Base-by-base conservation (phyloP, 1,284 basidiomycete species). In the Tetrapyrgos nigripes region DNA sequence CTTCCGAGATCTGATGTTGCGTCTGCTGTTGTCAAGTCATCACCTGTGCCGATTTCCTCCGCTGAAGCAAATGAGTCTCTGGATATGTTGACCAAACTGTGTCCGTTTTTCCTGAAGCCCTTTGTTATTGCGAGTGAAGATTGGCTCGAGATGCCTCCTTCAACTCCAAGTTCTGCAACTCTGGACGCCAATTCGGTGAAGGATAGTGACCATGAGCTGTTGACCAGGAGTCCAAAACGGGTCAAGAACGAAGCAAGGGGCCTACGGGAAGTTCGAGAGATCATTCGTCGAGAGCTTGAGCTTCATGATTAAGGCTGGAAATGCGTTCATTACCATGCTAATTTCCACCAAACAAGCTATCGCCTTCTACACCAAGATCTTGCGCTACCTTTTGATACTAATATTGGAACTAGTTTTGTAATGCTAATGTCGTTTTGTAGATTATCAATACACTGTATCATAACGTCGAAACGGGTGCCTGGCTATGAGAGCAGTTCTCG, bases 11-110 rank as follows among this genome's bases (percentile, higher is more conserved):
- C 79, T 33, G 89, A 92, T 66, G 87, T 92, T 29, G 77, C 79
- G 2, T 75, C 82, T 29, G 85, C 89, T 8, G 76, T 93, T 59
- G 73, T 92, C 58, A 92, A 93, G 73, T 92, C 90, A 0, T 91
- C 89, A 0, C 86, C 88, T 1, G 85, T 93, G 3, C 90, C 91
- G 2, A 84, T 92, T 61, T 93, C 91, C 23, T 71, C 78, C 19
- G 86, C 87, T 9, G 91, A 93, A 72, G 90, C 91, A 2, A 83
- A 81, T 50, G 90, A 92, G 65, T 92, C 89, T 2, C 70, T 93
- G 40, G 73, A 75, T 21, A 78, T 93, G 70, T 79, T 93, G 51
- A 76, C 80, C 5, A 80, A 80, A 40, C 73, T 92, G 17, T 93
- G 91, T 66, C 91, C 91, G 0, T 93, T 92, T 75, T 93, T 93